Percentiles rank a stretch among this genome's conserved stretches.
phyloP scores from a whole-genome alignment of 208 protist genomes.

The Trypanosoma lewisi region DNA sequence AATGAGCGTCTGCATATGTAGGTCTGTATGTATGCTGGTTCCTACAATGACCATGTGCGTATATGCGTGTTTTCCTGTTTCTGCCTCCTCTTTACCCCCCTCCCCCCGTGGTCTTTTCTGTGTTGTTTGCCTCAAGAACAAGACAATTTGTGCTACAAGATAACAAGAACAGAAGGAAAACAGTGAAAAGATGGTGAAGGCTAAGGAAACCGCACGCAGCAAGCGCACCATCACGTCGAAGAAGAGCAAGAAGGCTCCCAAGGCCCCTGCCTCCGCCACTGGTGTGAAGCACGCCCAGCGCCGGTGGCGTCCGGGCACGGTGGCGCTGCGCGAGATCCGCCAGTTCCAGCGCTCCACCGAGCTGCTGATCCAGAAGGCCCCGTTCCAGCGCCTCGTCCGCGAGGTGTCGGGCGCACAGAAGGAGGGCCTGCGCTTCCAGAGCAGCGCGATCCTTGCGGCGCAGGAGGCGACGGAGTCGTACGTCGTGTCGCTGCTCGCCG shows the following conservation, averaged over 20 bases:
- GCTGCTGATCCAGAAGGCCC: conserved; percentile 85
- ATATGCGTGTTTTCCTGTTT: too few species aligned
- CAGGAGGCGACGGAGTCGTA: too few species aligned
- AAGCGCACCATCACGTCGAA: conserved; percentile 97
- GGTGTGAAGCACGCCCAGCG: conserved; percentile 97
- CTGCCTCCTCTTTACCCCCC: too few species aligned
- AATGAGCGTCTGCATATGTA: too few species aligned
- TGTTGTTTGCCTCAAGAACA: not conserved
- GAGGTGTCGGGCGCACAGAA: conserved; percentile 15
- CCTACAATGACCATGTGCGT: too few species aligned
- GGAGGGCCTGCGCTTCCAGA: not conserved
- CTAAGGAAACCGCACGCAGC: conserved; percentile 96
- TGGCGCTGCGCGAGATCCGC: conserved; percentile 97
- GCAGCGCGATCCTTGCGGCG: too few species aligned
- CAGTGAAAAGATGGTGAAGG: conserved; percentile 89
- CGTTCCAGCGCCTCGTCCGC: conserved; percentile 86
- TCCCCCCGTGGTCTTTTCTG: not conserved
- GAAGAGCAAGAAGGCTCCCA: conserved; percentile 97
- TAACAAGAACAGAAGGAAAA: not conserved
- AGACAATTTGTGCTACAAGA: not conserved
- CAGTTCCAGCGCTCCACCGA: conserved; percentile 84
- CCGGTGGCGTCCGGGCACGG: conserved; percentile 96
- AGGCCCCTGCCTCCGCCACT: conserved; percentile 76
- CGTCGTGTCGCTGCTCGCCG: too few species aligned
- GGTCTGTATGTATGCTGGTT: too few species aligned